These are phyloP conservation scores for Amanita rubescens DNA, from an alignment of 768 basidiomycete species.

Conservation along the genomic window DNA sequence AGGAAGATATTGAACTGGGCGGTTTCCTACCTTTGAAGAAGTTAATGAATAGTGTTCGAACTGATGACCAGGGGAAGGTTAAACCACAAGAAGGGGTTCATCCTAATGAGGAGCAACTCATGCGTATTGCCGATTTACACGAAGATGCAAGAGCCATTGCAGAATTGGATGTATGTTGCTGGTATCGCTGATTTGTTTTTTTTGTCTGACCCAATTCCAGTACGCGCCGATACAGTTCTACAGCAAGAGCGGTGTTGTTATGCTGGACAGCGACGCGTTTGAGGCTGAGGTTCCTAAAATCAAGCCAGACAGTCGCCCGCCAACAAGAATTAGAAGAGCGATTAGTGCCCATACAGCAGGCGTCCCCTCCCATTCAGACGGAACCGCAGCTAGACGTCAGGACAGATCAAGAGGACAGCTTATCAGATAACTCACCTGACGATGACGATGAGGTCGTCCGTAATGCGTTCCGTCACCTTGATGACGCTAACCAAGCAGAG, in stretches of 20 bases:
- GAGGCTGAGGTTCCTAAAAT: conserved; percentile 19
- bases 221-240: conserved; percentile 32
- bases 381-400: neutral
- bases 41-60: conserved; percentile 32
- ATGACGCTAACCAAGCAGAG: conserved; percentile 32
- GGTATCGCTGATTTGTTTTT: neutral
- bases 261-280: conserved; percentile 23
- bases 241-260: conserved; percentile 25
- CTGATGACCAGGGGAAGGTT: conserved; percentile 13
- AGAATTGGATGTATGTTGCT: conserved; percentile 44
- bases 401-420: conserved; percentile 1
- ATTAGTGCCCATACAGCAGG: conserved; percentile 15
- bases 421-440: conserved; percentile 6
- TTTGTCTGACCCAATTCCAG: conserved; percentile 18
- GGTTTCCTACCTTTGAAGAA: conserved; percentile 82
- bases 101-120: conserved; percentile 93
- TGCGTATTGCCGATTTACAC: conserved; percentile 85
- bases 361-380: conserved; percentile 8
- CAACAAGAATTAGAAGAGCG: conserved; percentile 6
- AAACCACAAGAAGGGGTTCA: conserved; percentile 41
- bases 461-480: conserved; percentile 48
- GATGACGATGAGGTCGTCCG: conserved; percentile 72
- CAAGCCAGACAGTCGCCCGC: conserved; percentile 1
- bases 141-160: conserved; percentile 59
- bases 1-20: conserved; percentile 85